These are phyloP conservation scores for Epichloe gansuensis DNA, from an alignment of 2,329 filamentous ascomycete genomes.

Conservation along the genomic window DNA sequence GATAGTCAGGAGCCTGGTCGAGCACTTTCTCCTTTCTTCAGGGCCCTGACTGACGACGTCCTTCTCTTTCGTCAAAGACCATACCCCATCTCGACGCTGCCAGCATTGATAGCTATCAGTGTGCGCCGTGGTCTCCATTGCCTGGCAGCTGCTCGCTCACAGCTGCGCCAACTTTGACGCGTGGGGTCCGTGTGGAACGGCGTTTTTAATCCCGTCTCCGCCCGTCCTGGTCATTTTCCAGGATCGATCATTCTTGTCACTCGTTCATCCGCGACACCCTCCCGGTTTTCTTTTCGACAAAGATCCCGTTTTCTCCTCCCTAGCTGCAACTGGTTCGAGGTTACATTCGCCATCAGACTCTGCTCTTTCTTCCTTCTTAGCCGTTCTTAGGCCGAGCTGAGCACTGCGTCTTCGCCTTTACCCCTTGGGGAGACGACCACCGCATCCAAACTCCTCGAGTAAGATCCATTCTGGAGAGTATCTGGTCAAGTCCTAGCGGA, in stretches of 20 bases:
- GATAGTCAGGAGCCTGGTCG: not conserved
- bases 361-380: not conserved
- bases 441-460: not conserved
- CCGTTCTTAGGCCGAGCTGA: not conserved
- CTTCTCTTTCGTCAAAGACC: not conserved
- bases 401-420: not conserved
- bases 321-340: not conserved
- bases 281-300: not conserved
- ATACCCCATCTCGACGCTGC: slow-evolving; percentile 1
- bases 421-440: not conserved
- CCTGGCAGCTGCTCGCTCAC: not conserved
- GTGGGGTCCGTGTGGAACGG: not conserved
- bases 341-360: not conserved
- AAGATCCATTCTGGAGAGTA: not conserved
- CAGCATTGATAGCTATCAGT: slow-evolving; percentile 1
- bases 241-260: not conserved
- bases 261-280: not conserved
- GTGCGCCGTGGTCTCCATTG: not conserved
- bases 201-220: not conserved
- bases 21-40: not conserved
- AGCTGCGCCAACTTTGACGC: slow-evolving; percentile 1
- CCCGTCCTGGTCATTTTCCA: not conserved
- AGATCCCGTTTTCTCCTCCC: not conserved
- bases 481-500: not conserved
- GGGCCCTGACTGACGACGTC: not conserved